Conservation (phyloP, 257 asterid genomes). For the Salvia splendens region DNA sequence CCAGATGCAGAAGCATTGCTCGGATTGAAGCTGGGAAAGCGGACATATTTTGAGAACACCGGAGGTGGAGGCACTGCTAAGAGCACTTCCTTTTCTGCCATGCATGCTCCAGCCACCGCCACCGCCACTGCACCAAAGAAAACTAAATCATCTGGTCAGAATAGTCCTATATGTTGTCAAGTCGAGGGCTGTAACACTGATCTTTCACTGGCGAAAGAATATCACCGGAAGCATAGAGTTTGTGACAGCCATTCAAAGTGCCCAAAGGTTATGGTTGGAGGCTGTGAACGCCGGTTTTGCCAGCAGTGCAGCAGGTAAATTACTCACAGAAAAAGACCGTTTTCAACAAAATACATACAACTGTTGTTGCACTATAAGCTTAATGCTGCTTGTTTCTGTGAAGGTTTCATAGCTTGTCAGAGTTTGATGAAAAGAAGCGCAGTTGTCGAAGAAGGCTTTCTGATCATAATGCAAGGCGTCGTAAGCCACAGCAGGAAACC, state of each 20-base stretch:
- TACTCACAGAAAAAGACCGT: neutral
- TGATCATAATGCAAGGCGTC: conserved; percentile 92
- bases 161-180: conserved; percentile 51
- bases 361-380: too few species aligned
- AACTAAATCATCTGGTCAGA: conserved; percentile 46
- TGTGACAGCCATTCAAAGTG: conserved; percentile 80
- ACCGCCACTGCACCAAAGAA: conserved; percentile 43
- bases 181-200: conserved; percentile 84
- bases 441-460: conserved; percentile 89
- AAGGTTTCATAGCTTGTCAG: conserved; percentile 82
- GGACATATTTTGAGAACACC: conserved; percentile 73
- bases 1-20: conserved; percentile 58
- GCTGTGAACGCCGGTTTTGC: conserved; percentile 84
- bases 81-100: conserved; percentile 42
- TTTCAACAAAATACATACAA: too few species aligned
- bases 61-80: conserved; percentile 27
- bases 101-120: conserved; percentile 51
- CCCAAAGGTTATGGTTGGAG: conserved; percentile 70
- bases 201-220: conserved; percentile 85
- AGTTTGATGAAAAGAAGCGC: conserved; percentile 82
- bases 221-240: conserved; percentile 88
- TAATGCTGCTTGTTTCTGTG: conserved; percentile 16
- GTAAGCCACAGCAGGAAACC: conserved; percentile 79
- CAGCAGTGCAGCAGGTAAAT: conserved; percentile 96
- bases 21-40: conserved; percentile 82